Evolutionary conservation across 192 early-diverging fungal species (phyloP).

Genomic region (Podochytrium sp.): DNA sequence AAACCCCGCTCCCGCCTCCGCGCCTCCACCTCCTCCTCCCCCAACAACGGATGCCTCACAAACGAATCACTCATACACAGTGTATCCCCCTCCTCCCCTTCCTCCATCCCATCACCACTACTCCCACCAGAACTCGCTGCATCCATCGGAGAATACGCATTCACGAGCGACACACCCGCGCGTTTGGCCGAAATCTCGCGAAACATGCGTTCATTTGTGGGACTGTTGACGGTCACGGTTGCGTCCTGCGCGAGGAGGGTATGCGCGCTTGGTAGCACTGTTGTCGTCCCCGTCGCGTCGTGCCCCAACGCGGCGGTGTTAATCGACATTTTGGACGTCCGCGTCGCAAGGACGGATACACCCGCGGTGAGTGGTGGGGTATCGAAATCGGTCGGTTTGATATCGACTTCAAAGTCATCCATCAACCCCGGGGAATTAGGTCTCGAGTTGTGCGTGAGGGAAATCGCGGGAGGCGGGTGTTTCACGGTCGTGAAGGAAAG

Average conservation of each 20-base stretch:
- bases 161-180: neutral
- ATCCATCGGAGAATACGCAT: neutral
- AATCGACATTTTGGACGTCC: neutral
- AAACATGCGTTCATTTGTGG: neutral
- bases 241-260: conserved; percentile 6
- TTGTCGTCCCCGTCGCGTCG: too few species aligned
- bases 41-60: conserved; percentile 7
- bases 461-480: neutral
- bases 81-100: neutral
- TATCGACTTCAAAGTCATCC: neutral
- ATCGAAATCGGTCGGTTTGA: neutral
- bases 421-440: neutral
- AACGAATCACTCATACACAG: too few species aligned
- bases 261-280: conserved; percentile 13
- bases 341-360: neutral
- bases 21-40: conserved; percentile 20
- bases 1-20: conserved; percentile 3
- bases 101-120: neutral
- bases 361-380: neutral
- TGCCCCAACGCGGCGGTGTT: neutral
- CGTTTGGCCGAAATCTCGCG: neutral
- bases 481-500: conserved; percentile 8
- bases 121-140: neutral
- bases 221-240: neutral
- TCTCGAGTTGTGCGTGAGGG: neutral